These are phyloP conservation scores for Xylaria sp. DNA, from an alignment of 2,329 filamentous ascomycete species.

Conservation along the genomic window DNA sequence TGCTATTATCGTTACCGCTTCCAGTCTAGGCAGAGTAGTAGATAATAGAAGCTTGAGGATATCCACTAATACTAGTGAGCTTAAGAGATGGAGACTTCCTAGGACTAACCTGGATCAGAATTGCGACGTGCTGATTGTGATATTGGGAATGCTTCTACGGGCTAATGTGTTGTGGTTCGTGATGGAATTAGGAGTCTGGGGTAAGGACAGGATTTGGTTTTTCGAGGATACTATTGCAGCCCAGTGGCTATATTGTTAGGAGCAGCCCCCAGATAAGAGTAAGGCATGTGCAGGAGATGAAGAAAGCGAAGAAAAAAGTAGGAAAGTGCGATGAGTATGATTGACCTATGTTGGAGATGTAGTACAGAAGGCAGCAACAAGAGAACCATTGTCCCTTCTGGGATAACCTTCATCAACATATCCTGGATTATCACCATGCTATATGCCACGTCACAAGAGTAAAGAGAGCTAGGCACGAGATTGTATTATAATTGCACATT, in stretches of 20 bases:
- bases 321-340: background rate
- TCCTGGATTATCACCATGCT: background rate
- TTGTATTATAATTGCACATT: too few relatives aligned
- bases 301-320: background rate
- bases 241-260: background rate
- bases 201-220: background rate
- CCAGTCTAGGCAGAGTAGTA: too few relatives aligned
- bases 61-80: too few relatives aligned
- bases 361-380: background rate
- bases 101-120: background rate
- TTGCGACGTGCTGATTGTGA: too few relatives aligned
- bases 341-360: too few relatives aligned
- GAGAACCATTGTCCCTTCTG: background rate
- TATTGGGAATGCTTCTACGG: background rate
- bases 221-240: background rate
- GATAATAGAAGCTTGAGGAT: background rate
- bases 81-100: background rate
- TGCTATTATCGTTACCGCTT: background rate
- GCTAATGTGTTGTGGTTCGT: constrained; percentile 2
- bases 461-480: background rate
- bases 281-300: background rate
- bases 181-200: background rate
- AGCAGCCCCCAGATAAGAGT: background rate
- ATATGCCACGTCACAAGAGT: too few relatives aligned
- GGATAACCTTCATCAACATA: background rate